phyloP scores from a whole-genome alignment of 768 basidiomycete species.

The Suillus hirtellus region DNA sequence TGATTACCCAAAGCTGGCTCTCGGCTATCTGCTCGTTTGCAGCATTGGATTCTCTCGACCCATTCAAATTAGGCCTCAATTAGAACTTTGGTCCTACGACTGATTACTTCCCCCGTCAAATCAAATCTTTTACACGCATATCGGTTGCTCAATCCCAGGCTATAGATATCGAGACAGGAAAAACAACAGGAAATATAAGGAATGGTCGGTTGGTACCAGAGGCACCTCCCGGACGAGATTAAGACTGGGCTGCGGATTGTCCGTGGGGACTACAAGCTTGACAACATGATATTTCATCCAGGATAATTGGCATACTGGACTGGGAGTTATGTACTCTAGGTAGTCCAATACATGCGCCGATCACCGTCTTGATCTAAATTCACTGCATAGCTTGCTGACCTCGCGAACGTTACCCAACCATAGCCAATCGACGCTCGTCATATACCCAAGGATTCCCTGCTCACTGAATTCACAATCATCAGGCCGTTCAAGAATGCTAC shows the following conservation, averaged over 20 bases:
- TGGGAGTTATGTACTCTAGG: slow-evolving; percentile 98
- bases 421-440: slow-evolving; percentile 61
- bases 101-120: slow-evolving; percentile 91
- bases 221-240: slow-evolving; percentile 73
- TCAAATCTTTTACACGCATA: slow-evolving; percentile 82
- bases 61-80: slow-evolving; percentile 65
- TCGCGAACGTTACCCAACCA: slow-evolving; percentile 86
- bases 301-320: slow-evolving; percentile 93
- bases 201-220: slow-evolving; percentile 74
- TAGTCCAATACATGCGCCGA: slow-evolving; percentile 61
- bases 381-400: slow-evolving; percentile 70
- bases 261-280: slow-evolving; percentile 98
- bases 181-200: slow-evolving; percentile 69
- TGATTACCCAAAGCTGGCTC: slow-evolving; percentile 59
- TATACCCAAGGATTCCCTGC: slow-evolving; percentile 30
- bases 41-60: slow-evolving; percentile 63
- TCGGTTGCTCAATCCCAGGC: slow-evolving; percentile 76
- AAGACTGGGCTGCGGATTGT: slow-evolving; percentile 82
- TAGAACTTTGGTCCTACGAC: slow-evolving; percentile 70
- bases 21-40: slow-evolving; percentile 73
- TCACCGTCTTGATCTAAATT: not conserved
- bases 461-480: slow-evolving; percentile 32
- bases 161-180: slow-evolving; percentile 62
- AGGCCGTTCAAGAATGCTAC: slow-evolving; percentile 66
- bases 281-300: slow-evolving; percentile 94